These are phyloP conservation scores for Phytophthora hybrid DNA, from an alignment of 352 stramenopile species.

Conservation along the genomic window DNA sequence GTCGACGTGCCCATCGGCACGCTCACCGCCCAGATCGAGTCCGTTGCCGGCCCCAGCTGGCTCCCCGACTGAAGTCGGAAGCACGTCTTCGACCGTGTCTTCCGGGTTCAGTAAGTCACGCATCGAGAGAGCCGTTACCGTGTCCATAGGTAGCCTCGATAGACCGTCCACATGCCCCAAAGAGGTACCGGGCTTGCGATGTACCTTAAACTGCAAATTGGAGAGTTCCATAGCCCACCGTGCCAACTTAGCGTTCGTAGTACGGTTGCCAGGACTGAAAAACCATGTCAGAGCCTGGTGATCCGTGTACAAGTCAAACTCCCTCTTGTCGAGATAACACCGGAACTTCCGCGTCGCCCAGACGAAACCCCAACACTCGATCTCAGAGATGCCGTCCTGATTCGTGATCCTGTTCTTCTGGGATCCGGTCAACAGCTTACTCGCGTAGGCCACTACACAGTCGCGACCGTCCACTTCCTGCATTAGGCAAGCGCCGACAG, in stretches of 20 bases:
- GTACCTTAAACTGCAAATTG: slow-evolving; percentile 2
- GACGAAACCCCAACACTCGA: too few species aligned
- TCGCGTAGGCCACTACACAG: background rate
- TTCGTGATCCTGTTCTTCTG: too few species aligned
- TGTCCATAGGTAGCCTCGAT: background rate
- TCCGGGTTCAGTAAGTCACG: slow-evolving; percentile 4
- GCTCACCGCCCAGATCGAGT: background rate
- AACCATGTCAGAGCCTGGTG: background rate
- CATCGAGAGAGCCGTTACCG: background rate
- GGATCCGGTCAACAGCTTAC: too few species aligned
- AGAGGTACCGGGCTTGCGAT: slow-evolving; percentile 3
- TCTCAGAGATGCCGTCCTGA: too few species aligned
- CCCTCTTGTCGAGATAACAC: too few species aligned
- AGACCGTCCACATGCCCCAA: slow-evolving; percentile 17
- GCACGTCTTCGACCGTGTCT: too few species aligned
- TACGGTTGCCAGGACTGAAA: background rate
- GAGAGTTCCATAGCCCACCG: slow-evolving; percentile 1
- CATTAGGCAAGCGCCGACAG: background rate
- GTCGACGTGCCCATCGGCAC: background rate
- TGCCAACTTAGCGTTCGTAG: slow-evolving; percentile 10
- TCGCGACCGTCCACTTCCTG: background rate
- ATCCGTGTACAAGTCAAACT: background rate
- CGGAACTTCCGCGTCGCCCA: too few species aligned
- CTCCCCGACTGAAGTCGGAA: too few species aligned
- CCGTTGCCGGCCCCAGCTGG: background rate